phyloP scores from a whole-genome alignment of 176 grass and related monocot species.

The Bothriochloa decipiens region DNA sequence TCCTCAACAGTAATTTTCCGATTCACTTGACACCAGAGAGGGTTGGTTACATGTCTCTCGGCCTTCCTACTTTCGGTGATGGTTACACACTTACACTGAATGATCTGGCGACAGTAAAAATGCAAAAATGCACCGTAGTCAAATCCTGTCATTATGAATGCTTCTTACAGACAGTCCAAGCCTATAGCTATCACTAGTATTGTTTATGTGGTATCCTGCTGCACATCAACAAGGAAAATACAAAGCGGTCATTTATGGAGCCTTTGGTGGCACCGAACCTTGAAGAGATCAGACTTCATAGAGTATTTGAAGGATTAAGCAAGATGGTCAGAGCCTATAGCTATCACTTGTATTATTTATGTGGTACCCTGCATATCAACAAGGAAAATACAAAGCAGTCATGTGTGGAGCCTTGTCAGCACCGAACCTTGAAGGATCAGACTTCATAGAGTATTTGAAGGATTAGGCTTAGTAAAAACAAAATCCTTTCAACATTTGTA shows the following conservation, averaged over 20 bases:
- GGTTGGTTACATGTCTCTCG: background rate
- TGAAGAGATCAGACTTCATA: background rate
- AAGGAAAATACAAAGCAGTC: background rate
- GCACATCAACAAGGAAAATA: background rate
- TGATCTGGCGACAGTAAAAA: background rate
- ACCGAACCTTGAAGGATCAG: background rate
- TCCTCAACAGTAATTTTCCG: slow-evolving; percentile 5
- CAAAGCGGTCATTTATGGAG: background rate
- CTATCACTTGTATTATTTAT: background rate
- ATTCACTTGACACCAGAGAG: background rate
- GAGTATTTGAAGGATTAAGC: background rate
- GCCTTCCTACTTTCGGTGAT: background rate
- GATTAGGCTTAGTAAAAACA: background rate
- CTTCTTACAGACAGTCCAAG: background rate
- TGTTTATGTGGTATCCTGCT: slow-evolving; percentile 1
- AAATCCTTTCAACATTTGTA: background rate
- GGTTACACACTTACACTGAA: background rate
- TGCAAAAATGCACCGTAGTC: background rate
- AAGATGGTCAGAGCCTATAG: background rate
- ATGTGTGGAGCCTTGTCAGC: background rate
- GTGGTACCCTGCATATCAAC: background rate
- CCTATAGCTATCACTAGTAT: background rate
- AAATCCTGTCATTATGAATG: background rate
- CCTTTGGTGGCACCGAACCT: background rate
- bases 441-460: background rate